A percentile compares a stretch with the other conserved stretches of the same genome.
Evolutionary conservation across 371 early-diverging fungal species (phyloP).

Genomic region (Mortierella sp.): DNA sequence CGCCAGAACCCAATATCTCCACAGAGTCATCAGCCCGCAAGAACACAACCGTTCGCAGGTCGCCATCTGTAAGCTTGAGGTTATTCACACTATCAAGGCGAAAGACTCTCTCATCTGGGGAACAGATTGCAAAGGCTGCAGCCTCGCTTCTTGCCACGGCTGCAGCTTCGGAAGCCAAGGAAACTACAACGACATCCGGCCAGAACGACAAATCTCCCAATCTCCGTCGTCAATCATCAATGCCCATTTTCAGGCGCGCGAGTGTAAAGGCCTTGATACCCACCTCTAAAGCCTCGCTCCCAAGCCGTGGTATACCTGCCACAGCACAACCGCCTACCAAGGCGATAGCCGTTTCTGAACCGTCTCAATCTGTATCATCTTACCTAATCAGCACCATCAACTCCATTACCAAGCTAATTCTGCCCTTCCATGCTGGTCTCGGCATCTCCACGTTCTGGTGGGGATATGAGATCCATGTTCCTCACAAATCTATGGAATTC

Average conservation of each 20-base stretch:
- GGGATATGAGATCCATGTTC: slow-evolving; percentile 56
- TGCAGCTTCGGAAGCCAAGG: slow-evolving; percentile 25
- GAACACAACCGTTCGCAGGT: too few relatives aligned
- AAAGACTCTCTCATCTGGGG: slow-evolving; percentile 21
- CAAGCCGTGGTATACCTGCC: slow-evolving; percentile 3
- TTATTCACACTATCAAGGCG: too few relatives aligned
- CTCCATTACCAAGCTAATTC: slow-evolving; percentile 12
- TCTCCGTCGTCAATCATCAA: slow-evolving; percentile 17
- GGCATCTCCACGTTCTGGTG: slow-evolving; percentile 54
- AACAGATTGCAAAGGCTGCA: slow-evolving; percentile 46
- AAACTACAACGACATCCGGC: not conserved
- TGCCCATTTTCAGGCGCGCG: slow-evolving; percentile 14
- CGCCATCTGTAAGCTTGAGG: too few relatives aligned
- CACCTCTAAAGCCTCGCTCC: slow-evolving; percentile 15
- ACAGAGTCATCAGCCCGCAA: not conserved
- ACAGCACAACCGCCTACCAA: not conserved
- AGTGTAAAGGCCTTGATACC: too few relatives aligned
- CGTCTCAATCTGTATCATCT: slow-evolving; percentile 13
- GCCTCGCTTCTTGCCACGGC: slow-evolving; percentile 29
- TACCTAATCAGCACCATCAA: slow-evolving; percentile 22
- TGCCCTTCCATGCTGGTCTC: slow-evolving; percentile 10
- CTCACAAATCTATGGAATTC: slow-evolving; percentile 42
- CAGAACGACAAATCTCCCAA: not conserved
- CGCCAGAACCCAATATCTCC: slow-evolving; percentile 6
- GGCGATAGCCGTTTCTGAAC: not conserved